phyloP scores from a whole-genome alignment of 2,329 filamentous ascomycete genomes.

The Camptophora hylomeconis region DNA sequence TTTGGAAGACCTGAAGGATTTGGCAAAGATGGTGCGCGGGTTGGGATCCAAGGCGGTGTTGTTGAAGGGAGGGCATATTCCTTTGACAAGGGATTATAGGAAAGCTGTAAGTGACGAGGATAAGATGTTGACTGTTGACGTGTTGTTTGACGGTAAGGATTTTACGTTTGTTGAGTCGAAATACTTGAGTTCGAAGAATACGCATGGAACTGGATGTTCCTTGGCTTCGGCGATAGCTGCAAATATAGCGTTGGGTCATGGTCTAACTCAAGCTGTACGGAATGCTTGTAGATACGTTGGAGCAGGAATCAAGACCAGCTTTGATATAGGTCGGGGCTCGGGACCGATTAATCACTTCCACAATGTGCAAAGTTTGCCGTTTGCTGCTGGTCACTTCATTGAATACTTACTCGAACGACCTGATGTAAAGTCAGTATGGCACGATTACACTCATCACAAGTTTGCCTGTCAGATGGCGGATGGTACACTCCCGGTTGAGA shows the following conservation, averaged over 20 bases:
- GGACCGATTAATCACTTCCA: constrained; percentile 59
- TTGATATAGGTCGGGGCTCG: constrained; percentile 42
- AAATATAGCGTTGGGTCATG: constrained; percentile 41
- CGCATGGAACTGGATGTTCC: constrained; percentile 90
- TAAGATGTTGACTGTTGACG: constrained; percentile 57
- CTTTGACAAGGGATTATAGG: constrained; percentile 51
- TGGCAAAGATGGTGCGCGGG: constrained; percentile 52
- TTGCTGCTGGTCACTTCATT: constrained; percentile 58
- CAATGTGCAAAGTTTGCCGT: constrained; percentile 46
- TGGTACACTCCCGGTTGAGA: constrained; percentile 59
- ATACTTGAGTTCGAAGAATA: constrained; percentile 64
- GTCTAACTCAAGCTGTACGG: constrained; percentile 38
- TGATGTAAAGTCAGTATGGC: constrained; percentile 64
- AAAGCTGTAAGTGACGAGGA: constrained; percentile 48
- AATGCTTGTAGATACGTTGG: constrained; percentile 48
- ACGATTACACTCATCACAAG: constrained; percentile 62
- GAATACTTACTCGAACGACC: constrained; percentile 67
- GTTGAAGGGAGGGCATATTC: constrained; percentile 83
- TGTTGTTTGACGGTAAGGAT: constrained; percentile 52
- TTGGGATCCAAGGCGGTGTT: constrained; percentile 71
- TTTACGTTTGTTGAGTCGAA: constrained; percentile 52
- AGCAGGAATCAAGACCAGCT: constrained; percentile 46
- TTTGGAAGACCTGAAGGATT: constrained; percentile 52
- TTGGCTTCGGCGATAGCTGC: constrained; percentile 64
- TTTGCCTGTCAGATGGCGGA: constrained; percentile 69